phyloP scores from a whole-genome alignment of 768 basidiomycete species.

The Xerocomellus amylosporus region DNA sequence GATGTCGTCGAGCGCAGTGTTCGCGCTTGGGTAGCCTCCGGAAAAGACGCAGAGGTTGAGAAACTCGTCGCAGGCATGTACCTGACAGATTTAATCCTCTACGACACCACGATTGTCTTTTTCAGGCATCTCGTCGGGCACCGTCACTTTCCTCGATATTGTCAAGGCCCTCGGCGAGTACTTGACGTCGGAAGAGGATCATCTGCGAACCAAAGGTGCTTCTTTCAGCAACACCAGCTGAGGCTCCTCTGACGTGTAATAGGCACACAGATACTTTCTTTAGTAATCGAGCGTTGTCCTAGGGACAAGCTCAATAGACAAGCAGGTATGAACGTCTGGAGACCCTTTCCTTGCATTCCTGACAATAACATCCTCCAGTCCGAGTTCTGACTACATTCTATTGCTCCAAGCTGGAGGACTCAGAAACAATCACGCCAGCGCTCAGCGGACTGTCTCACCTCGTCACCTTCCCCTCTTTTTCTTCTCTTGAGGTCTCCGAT shows the following conservation, averaged over 20 bases:
- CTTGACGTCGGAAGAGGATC: conserved; percentile 82
- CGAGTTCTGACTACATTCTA: conserved; percentile 82
- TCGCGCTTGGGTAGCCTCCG: conserved; percentile 70
- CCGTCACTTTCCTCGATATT: conserved; percentile 64
- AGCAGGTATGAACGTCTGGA: conserved; percentile 54
- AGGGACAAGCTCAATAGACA: conserved; percentile 69
- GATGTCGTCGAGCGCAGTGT: conserved; percentile 51
- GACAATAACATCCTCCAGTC: conserved; percentile 45
- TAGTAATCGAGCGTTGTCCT: conserved; percentile 62
- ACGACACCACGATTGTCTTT: background rate
- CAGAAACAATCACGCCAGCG: conserved; percentile 78
- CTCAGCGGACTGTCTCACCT: conserved; percentile 73
- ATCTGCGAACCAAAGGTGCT: conserved; percentile 74
- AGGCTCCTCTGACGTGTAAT: background rate
- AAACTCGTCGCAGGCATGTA: conserved; percentile 58
- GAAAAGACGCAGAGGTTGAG: conserved; percentile 56
- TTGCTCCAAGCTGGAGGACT: conserved; percentile 82
- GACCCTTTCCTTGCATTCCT: background rate
- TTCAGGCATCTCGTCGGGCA: conserved; percentile 52
- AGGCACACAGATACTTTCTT: conserved; percentile 86
- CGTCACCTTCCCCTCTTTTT: conserved; percentile 59
- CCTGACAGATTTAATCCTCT: background rate
- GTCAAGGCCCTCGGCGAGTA: conserved; percentile 88
- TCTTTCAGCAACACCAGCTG: background rate
- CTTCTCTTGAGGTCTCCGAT: conserved; percentile 58